Conservation (phyloP, 176 grass and related monocot species). For the Phragmites australis region DNA sequence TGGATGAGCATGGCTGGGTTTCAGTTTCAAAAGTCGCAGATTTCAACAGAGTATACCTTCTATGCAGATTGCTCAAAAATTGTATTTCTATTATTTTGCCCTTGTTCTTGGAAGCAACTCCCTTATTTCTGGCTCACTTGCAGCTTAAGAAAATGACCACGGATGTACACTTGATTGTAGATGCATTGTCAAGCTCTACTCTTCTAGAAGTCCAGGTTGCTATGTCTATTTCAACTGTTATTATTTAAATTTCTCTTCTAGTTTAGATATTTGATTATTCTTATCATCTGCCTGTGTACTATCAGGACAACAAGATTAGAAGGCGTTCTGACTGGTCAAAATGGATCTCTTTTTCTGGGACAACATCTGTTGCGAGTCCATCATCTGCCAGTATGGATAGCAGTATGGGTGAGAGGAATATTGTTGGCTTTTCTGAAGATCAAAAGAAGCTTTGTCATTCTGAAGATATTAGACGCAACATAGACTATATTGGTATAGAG, state of each 20-base stretch:
- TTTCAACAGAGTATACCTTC: conserved; percentile 71
- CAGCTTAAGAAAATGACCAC: conserved; percentile 75
- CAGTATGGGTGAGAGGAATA: conserved; percentile 33
- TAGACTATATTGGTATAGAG: conserved; percentile 29
- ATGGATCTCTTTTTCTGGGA: conserved; percentile 45
- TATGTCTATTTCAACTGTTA: conserved; percentile 24
- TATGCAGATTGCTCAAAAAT: conserved; percentile 24
- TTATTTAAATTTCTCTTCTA: not conserved
- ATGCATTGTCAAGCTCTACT: conserved; percentile 61
- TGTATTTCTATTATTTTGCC: conserved; percentile 8
- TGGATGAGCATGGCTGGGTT: conserved; percentile 80
- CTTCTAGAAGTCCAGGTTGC: conserved; percentile 71
- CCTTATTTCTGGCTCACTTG: conserved; percentile 32
- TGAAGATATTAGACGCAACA: conserved; percentile 25
- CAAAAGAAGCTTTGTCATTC: conserved; percentile 42
- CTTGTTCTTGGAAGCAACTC: conserved; percentile 4
- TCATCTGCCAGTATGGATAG: conserved; percentile 46
- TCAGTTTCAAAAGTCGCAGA: conserved; percentile 66
- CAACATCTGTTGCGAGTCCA: conserved; percentile 37
- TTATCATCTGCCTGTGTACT: conserved; percentile 27
- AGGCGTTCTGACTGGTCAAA: conserved; percentile 66
- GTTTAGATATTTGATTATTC: not conserved
- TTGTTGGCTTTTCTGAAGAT: conserved; percentile 34
- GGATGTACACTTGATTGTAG: conserved; percentile 54
- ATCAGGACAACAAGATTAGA: conserved; percentile 69